These are phyloP conservation scores for Drechslera avenae DNA, from an alignment of 2,329 filamentous ascomycete genomes.

Conservation along the genomic window DNA sequence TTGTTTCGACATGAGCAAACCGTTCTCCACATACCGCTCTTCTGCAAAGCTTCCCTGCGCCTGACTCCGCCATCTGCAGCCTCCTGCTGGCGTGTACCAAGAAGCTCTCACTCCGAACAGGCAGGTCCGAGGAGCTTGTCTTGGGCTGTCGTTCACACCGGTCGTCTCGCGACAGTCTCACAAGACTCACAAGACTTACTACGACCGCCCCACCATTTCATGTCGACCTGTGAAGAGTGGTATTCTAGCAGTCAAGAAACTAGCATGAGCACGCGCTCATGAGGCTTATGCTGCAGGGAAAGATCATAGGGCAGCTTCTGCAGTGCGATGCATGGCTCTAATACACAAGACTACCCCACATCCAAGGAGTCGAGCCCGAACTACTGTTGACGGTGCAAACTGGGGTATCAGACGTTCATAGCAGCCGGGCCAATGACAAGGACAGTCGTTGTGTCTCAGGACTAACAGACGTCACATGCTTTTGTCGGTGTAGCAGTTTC, in stretches of 20 bases:
- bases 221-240: conserved; percentile 1
- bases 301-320: conserved; percentile 33
- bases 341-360: conserved; percentile 15
- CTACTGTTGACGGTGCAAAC: conserved; percentile 7
- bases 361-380: conserved; percentile 5
- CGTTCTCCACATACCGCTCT: conserved; percentile 3
- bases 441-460: conserved; percentile 6
- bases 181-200: conserved; percentile 21
- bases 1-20: conserved; percentile 4
- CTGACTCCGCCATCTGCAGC: conserved; percentile 1
- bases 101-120: conserved; percentile 12
- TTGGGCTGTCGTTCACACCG: conserved; percentile 4
- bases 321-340: conserved; percentile 23
- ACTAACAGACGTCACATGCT: conserved; percentile 35
- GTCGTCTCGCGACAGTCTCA: conserved; percentile 29
- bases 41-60: conserved; percentile 2
- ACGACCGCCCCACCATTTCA: not conserved
- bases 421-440: conserved; percentile 5
- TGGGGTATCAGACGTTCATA: conserved; percentile 2
- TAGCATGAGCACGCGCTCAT: conserved; percentile 31
- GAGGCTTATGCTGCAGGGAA: conserved; percentile 20
- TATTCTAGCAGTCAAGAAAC: conserved; percentile 21
- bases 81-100: conserved; percentile 2
- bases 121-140: conserved; percentile 17
- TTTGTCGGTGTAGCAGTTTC: conserved; percentile 20